phyloP scores from a whole-genome alignment of 2,329 filamentous ascomycete genomes.

The Exophiala lecanii-corni region DNA sequence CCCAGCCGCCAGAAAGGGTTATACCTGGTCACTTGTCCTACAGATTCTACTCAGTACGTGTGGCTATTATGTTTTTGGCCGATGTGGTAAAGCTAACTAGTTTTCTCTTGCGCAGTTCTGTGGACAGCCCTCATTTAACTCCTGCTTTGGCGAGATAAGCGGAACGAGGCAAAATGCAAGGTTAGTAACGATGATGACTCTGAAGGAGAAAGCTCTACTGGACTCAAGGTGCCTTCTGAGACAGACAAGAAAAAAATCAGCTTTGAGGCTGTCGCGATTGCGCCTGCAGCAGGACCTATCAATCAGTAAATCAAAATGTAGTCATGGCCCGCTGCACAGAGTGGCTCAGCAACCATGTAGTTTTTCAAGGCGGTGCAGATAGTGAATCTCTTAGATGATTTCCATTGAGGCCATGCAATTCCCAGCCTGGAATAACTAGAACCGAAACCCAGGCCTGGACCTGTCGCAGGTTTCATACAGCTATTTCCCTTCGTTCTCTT shows the following conservation, averaged over 20 bases:
- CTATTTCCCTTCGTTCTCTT: no score
- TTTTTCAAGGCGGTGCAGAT: no score
- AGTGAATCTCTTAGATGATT: no score
- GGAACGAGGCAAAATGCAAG: slow-evolving; percentile 2
- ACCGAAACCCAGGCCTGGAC: no score
- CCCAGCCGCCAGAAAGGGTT: slow-evolving; percentile 36
- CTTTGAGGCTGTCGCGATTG: slow-evolving; percentile 10
- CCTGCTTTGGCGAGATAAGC: slow-evolving; percentile 24
- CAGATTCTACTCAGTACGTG: slow-evolving; percentile 34
- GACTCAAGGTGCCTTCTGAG: slow-evolving; percentile 2
- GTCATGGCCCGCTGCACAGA: no score
- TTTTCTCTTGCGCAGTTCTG: slow-evolving; percentile 20
- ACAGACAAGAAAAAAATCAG: slow-evolving; percentile 8
- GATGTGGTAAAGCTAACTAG: background rate
- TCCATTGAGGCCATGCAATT: no score
- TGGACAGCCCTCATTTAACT: slow-evolving; percentile 30
- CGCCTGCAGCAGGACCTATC: slow-evolving; percentile 12
- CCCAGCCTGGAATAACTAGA: no score
- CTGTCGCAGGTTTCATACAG: no score
- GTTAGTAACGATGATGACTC: slow-evolving; percentile 6
- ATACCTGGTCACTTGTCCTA: slow-evolving; percentile 35
- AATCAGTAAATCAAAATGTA: slow-evolving; percentile 7
- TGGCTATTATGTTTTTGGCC: background rate
- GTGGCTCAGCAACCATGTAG: no score
- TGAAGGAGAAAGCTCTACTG: slow-evolving; percentile 2